Evolutionary conservation across 371 early-diverging fungal genomes (phyloP).

Genomic region (Mucor mucedo): DNA sequence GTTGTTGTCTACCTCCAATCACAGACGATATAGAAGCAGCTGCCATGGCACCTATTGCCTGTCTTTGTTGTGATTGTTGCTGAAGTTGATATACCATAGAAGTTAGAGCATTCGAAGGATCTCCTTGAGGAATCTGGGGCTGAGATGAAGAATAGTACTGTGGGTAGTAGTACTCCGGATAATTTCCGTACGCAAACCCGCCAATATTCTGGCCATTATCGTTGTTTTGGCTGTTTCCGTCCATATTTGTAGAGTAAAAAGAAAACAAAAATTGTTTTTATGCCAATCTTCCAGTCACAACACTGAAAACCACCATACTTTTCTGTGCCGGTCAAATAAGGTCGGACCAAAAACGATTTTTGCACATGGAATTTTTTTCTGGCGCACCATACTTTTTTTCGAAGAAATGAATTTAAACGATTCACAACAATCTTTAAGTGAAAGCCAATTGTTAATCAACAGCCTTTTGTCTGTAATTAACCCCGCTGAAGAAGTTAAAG

Average conservation of each 20-base stretch:
- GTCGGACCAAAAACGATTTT: too few relatives aligned
- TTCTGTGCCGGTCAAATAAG: too few relatives aligned
- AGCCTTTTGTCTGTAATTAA: too few relatives aligned
- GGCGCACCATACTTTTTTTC: too few relatives aligned
- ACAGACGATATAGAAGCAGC: conserved; percentile 34
- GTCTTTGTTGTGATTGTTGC: conserved; percentile 35
- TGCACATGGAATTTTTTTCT: too few relatives aligned
- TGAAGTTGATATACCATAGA: conserved; percentile 33
- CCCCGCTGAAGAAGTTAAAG: too few relatives aligned
- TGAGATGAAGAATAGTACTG: conserved; percentile 13
- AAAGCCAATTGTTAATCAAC: too few relatives aligned
- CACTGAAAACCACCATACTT: too few relatives aligned
- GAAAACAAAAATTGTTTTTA: too few relatives aligned
- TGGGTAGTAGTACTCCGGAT: conserved; percentile 10
- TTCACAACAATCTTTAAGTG: too few relatives aligned
- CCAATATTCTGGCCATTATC: background rate
- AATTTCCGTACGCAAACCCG: conserved; percentile 8
- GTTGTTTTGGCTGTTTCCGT: background rate
- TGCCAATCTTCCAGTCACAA: too few relatives aligned
- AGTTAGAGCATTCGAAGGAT: conserved; percentile 23
- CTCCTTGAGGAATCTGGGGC: conserved; percentile 24
- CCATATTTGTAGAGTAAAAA: background rate
- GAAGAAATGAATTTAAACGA: too few relatives aligned
- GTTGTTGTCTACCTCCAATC: conserved; percentile 15
- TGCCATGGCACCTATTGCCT: conserved; percentile 21